Conservation (phyloP, 192 early-diverging fungal genomes). For the Dispira parvispora region DNA sequence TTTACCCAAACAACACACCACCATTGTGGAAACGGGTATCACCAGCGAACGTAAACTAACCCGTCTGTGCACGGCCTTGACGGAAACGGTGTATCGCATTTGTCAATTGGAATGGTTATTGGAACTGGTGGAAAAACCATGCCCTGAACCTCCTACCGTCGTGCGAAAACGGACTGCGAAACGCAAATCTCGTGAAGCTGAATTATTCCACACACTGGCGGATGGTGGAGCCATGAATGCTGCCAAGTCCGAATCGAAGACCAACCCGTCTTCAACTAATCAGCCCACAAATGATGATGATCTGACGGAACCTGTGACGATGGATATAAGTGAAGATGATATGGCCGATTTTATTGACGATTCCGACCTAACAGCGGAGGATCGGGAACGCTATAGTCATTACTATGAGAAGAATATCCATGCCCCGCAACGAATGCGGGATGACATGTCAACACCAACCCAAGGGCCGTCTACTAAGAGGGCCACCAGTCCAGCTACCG, state of each 20-base stretch:
- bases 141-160: slow-evolving; percentile 9
- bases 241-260: background rate
- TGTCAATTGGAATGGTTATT: slow-evolving; percentile 15
- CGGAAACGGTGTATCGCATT: slow-evolving; percentile 14
- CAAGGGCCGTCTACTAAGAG: no score
- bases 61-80: slow-evolving; percentile 13
- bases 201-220: background rate
- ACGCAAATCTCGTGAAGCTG: background rate
- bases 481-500: no score
- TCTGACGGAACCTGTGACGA: background rate
- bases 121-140: slow-evolving; percentile 12
- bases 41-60: background rate
- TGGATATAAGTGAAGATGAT: slow-evolving; percentile 12
- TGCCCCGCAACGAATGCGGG: no score
- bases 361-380: slow-evolving; percentile 13
- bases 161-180: background rate
- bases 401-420: background rate
- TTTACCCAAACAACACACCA: slow-evolving; percentile 12
- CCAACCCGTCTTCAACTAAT: background rate
- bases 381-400: slow-evolving; percentile 1
- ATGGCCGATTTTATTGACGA: slow-evolving; percentile 30
- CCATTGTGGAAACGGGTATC: slow-evolving; percentile 16
- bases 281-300: slow-evolving; percentile 2
- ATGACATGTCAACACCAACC: no score
- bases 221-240: background rate